Evolutionary conservation across 139 green algal species (phyloP), one percentile per base, ranked within the genome.

Genomic region (Chlamydomonas sphaeroides): DNA sequence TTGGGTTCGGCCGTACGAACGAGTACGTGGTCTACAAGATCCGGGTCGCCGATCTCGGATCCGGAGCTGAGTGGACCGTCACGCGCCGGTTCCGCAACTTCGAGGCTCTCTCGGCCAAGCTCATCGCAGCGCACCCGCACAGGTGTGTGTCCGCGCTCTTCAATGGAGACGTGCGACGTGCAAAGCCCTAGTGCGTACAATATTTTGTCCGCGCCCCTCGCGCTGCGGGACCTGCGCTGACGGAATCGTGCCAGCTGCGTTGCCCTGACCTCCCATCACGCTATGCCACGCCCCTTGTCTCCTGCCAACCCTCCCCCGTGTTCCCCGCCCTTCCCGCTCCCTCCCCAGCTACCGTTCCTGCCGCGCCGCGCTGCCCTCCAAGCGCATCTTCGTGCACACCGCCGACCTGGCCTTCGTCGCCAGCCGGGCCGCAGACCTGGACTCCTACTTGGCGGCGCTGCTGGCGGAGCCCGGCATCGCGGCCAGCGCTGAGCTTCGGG

Each of bases 11-110:
- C n/a, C 74, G 56, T 3, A 70, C 39, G 25, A 89, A 86, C 38
- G 92, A 95, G 56, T 89, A 90, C 79, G 92, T 94, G 14, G 86
- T 94, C 42, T 96, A 93, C 90, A 91, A 91, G 41, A 89, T 93
- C 76, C 79, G 89, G 1, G 92, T 95, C 57, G 87, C 85, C 3
- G 91, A 95, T 51, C 78, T 80, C 6, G 81, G 7, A 25, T 33
- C 20, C 11, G 66, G 30, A 28, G 59, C 42, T 0, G 90, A 95
- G 86, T 96, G 93, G 93, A 94, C 93, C 39, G 87, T 96, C 25
- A 82, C 86, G 30, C 83, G 93, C 45, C 85, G 93, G 3, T 86
- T 56, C 35, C 59, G 70, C 17, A 35, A 33, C 41, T 80, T 86
- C 14, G 70, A 80, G 63, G 69, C 62, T 21, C 73, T 86, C 42